Percentiles rank a stretch among this genome's conserved stretches.
These are phyloP conservation scores for Trichophyton benhamiae DNA, from an alignment of 2,329 filamentous ascomycete species.

Conservation along the genomic window DNA sequence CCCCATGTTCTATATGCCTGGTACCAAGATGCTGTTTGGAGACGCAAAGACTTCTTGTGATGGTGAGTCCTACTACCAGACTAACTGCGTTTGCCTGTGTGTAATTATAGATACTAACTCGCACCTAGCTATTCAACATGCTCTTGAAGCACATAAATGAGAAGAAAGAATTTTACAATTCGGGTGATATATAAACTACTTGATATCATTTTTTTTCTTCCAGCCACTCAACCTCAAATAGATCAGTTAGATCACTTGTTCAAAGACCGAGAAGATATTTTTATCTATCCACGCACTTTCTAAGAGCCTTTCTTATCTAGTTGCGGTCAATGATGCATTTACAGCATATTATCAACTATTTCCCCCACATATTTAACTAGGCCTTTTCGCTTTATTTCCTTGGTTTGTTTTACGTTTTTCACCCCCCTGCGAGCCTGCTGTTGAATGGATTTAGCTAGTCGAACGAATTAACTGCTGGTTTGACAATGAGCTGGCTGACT, in stretches of 20 bases:
- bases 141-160: slow-evolving; percentile 13
- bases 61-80: slow-evolving; percentile 38
- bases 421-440: too few species aligned
- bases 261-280: background rate
- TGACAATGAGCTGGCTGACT: too few species aligned
- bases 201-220: background rate
- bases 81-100: background rate
- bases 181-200: too few species aligned
- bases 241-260: slow-evolving; percentile 1
- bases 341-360: too few species aligned
- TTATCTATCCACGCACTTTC: too few species aligned
- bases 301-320: background rate
- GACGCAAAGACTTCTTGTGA: slow-evolving; percentile 77
- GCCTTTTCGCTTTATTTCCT: too few species aligned
- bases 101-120: background rate
- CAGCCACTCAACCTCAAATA: background rate
- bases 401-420: too few species aligned
- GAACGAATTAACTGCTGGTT: too few species aligned
- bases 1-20: slow-evolving; percentile 86
- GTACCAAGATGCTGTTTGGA: slow-evolving; percentile 82
- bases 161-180: background rate
- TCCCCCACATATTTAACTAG: too few species aligned
- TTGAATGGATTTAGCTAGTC: too few species aligned
- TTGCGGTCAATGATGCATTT: too few species aligned
- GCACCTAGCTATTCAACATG: slow-evolving; percentile 13